phyloP scores from a whole-genome alignment of 2,329 filamentous ascomycete species.

The Diaporthe nobilis region DNA sequence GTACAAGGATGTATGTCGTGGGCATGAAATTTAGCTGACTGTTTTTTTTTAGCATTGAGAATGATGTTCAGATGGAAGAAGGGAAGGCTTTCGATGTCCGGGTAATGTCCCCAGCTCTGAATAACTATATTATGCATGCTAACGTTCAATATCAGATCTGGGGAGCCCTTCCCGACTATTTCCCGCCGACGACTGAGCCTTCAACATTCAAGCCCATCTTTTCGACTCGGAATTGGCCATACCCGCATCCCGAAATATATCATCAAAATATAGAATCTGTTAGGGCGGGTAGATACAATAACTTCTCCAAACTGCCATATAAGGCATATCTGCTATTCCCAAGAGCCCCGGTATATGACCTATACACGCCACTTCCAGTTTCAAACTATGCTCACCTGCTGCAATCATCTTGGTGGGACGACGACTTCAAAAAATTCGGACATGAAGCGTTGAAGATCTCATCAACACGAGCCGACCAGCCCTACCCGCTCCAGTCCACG shows the following conservation, averaged over 20 bases:
- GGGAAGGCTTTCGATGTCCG: not conserved
- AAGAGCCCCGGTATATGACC: not conserved
- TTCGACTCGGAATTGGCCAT: not conserved
- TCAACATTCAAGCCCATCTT: not conserved
- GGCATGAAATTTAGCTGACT: not conserved
- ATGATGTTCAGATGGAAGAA: slow-evolving; percentile 10
- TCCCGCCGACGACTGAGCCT: not conserved
- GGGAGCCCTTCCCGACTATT: not conserved
- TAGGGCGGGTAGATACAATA: not conserved
- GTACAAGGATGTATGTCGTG: not conserved
- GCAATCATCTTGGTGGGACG: not conserved
- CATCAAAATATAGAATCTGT: not conserved
- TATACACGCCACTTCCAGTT: not conserved
- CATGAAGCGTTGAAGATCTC: not conserved
- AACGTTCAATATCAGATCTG: not conserved
- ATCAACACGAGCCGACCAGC: not conserved
- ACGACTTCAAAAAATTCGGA: not conserved
- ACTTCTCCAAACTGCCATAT: not conserved
- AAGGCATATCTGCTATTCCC: not conserved
- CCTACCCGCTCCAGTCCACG: not conserved
- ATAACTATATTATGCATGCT: not conserved
- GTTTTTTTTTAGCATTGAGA: not conserved
- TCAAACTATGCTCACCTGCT: not conserved
- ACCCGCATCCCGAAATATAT: not conserved
- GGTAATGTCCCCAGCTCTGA: not conserved